Percentiles rank a stretch among this genome's conserved stretches.
phyloP scores from a whole-genome alignment of 306 rosid genomes.

The Abrus pulchellus region DNA sequence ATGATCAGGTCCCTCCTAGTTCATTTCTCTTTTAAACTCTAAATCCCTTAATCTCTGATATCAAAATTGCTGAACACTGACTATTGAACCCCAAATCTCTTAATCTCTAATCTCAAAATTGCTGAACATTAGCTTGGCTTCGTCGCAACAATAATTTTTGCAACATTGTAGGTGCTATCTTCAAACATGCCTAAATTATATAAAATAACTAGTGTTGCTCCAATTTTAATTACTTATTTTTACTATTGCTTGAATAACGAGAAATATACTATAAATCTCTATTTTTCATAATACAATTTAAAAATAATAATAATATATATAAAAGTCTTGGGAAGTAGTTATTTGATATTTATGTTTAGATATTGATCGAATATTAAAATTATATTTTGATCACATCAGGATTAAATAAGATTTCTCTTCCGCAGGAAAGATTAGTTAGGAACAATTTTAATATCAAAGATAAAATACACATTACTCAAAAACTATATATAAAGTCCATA shows the following conservation, averaged over 20 bases:
- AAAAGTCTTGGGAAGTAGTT: constrained; percentile 64
- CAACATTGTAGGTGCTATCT: neutral
- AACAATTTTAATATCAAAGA: constrained; percentile 63
- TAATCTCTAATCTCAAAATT: too few species aligned
- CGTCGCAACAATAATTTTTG: too few species aligned
- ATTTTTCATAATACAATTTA: constrained; percentile 65
- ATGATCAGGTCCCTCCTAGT: too few species aligned
- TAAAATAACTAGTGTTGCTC: constrained; percentile 60
- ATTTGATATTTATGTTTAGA: constrained; percentile 75
- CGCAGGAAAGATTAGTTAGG: constrained; percentile 57
- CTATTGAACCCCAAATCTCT: too few species aligned
- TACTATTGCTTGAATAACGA: constrained; percentile 74
- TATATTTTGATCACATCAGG: constrained; percentile 9
- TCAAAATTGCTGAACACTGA: too few species aligned
- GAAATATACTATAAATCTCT: constrained; percentile 64
- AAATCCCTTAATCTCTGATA: too few species aligned
- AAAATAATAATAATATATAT: constrained; percentile 57
- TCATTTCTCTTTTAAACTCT: too few species aligned
- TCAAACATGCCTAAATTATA: constrained; percentile 55
- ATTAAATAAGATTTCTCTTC: constrained; percentile 33
- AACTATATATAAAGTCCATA: constrained; percentile 24
- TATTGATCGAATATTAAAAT: constrained; percentile 43
- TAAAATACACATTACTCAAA: constrained; percentile 56
- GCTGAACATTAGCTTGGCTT: too few species aligned
- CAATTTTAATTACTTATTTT: constrained; percentile 66